Percentiles rank a stretch among this genome's conserved stretches.
phyloP scores from a whole-genome alignment of 179 eudicot species.

The Camellia oleifera region DNA sequence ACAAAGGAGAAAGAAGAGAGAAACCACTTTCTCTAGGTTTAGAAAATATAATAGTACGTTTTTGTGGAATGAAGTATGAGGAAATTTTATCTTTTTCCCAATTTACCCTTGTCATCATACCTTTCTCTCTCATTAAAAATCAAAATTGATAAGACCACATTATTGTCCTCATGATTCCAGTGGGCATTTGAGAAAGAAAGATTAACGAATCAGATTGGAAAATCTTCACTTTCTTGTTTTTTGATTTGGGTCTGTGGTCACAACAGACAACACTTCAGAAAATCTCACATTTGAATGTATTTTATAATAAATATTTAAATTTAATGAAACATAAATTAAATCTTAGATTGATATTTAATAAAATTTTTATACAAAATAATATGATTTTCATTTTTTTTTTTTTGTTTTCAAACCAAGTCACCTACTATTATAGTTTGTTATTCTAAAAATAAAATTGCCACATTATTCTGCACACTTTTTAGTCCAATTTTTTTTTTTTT shows the following conservation, averaged over 20 bases:
- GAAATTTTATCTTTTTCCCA: not conserved
- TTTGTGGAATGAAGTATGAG: conserved; percentile 10
- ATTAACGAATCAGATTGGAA: not conserved
- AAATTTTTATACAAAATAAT: too few species aligned
- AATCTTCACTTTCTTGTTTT: not conserved
- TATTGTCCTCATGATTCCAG: not conserved
- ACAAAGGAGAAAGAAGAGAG: not conserved
- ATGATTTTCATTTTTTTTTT: too few species aligned
- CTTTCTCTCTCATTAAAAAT: not conserved
- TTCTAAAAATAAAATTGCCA: too few species aligned
- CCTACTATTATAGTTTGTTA: too few species aligned
- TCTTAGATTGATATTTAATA: too few species aligned
- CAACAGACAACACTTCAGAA: too few species aligned
- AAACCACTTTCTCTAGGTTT: not conserved
- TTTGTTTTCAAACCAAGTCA: too few species aligned
- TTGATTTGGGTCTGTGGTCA: not conserved
- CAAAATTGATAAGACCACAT: not conserved
- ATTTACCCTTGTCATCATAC: conserved; percentile 11
- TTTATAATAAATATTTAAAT: too few species aligned
- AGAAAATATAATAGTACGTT: not conserved
- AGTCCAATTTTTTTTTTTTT: too few species aligned
- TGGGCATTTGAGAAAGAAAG: not conserved
- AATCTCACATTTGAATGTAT: too few species aligned
- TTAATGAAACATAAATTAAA: too few species aligned
- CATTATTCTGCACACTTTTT: too few species aligned